Percentiles rank a stretch among this genome's conserved stretches.
Evolutionary conservation across 139 green algal genomes (phyloP).

Genomic region (Micractinium sp.): DNA sequence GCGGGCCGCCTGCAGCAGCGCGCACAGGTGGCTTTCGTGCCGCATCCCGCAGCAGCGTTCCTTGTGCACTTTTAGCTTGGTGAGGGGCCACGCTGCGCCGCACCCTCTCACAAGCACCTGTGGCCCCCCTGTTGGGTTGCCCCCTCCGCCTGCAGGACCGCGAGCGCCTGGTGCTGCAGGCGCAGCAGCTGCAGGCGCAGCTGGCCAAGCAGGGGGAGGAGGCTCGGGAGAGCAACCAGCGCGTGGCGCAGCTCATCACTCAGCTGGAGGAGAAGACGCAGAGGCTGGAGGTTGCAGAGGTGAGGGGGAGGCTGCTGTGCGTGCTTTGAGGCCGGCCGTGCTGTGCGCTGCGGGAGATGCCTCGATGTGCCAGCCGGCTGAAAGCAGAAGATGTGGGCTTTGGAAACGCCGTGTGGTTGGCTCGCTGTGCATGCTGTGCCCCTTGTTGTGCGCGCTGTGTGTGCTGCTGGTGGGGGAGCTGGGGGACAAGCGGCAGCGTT

Average conservation of each 20-base stretch:
- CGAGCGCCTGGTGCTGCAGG: constrained; percentile 8
- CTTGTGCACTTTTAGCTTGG: too few species aligned
- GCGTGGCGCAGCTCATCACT: neutral
- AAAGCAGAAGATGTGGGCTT: neutral
- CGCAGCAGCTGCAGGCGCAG: constrained; percentile 20
- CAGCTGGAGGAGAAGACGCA: constrained; percentile 10
- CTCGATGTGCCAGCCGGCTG: neutral
- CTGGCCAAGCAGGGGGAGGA: constrained; percentile 31
- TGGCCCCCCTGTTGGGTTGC: neutral
- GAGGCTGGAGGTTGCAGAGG: constrained; percentile 16
- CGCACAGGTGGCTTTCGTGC: too few species aligned
- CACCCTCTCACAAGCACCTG: neutral
- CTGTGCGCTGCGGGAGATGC: neutral
- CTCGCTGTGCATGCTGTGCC: neutral
- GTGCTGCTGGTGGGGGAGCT: too few species aligned
- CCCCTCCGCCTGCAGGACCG: neutral
- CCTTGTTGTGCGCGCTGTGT: too few species aligned
- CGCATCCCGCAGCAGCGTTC: too few species aligned
- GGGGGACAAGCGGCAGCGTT: too few species aligned
- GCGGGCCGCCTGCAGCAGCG: too few species aligned
- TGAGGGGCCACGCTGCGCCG: too few species aligned
- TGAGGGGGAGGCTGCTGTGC: neutral
- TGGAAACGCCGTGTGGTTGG: neutral
- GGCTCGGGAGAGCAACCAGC: neutral
- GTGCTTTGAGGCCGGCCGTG: neutral